Conservation (phyloP, 2,329 filamentous ascomycete genomes). For the Septoria petroselini region DNA sequence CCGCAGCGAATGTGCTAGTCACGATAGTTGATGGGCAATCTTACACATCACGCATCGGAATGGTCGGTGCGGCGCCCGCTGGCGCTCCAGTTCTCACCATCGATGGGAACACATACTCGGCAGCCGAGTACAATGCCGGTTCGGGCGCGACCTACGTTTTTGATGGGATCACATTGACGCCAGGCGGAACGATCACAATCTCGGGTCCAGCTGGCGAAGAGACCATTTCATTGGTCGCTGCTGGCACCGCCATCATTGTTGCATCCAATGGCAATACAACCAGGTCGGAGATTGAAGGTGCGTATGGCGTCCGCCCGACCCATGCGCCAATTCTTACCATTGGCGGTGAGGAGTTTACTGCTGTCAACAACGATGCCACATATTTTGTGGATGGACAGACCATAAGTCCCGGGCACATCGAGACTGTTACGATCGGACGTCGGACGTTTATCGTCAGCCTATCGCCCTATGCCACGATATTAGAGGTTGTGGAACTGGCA, state of each 20-base stretch:
- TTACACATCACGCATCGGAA: conserved; percentile 26
- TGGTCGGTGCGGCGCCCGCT: conserved; percentile 16
- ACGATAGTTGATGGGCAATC: conserved; percentile 26
- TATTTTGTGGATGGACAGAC: conserved; percentile 44
- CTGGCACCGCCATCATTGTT: conserved; percentile 32
- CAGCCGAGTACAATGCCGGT: conserved; percentile 28
- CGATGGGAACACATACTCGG: conserved; percentile 29
- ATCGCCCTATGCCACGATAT: conserved; percentile 37
- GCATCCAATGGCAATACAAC: conserved; percentile 27
- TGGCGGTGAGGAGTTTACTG: conserved; percentile 32
- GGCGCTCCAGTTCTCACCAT: conserved; percentile 33
- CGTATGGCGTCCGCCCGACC: conserved; percentile 29
- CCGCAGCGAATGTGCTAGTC: conserved; percentile 34
- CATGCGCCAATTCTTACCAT: conserved; percentile 36
- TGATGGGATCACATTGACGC: conserved; percentile 39
- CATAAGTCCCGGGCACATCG: conserved; percentile 37
- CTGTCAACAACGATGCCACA: conserved; percentile 32
- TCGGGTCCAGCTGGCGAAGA: conserved; percentile 29
- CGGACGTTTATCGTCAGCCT: conserved; percentile 36
- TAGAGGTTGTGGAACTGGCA: conserved; percentile 38
- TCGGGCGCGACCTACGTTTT: conserved; percentile 40
- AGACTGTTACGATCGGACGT: conserved; percentile 32
- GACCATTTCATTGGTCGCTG: conserved; percentile 37
- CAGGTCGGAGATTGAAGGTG: conserved; percentile 28
- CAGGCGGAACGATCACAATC: conserved; percentile 35